Evolutionary conservation across 1,284 basidiomycete species (phyloP).

Genomic region (Naganishia sp.): DNA sequence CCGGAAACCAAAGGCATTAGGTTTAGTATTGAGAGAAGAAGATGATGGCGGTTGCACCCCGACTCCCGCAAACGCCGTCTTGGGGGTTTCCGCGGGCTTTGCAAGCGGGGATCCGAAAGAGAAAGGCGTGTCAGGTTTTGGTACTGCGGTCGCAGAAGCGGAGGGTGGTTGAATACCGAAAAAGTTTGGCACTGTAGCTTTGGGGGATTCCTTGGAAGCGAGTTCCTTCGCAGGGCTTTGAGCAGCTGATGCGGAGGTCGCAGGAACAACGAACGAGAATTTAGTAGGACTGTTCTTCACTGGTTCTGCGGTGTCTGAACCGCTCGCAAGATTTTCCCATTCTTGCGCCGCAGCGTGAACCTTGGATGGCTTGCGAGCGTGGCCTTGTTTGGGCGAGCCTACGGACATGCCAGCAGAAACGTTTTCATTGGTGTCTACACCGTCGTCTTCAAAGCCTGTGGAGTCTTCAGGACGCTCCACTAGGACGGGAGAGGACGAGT

Average conservation of each 20-base stretch:
- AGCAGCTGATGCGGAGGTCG: not conserved
- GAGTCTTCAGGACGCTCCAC: slow-evolving; percentile 14
- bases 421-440: too few relatives aligned
- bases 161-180: slow-evolving; percentile 6
- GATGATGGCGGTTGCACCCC: slow-evolving; percentile 20
- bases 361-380: slow-evolving; percentile 16
- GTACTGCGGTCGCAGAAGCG: not conserved
- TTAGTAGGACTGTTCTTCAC: slow-evolving; percentile 24
- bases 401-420: too few relatives aligned
- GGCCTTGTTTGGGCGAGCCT: slow-evolving; percentile 1
- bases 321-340: slow-evolving; percentile 23
- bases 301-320: slow-evolving; percentile 8
- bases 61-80: slow-evolving; percentile 13
- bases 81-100: not conserved
- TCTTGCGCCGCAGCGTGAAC: slow-evolving; percentile 27
- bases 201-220: not conserved
- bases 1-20: slow-evolving; percentile 24
- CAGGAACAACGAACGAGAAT: slow-evolving; percentile 14
- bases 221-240: not conserved
- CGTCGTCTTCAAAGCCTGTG: too few relatives aligned
- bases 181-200: not conserved
- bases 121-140: slow-evolving; percentile 18
- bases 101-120: not conserved
- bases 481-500: slow-evolving; percentile 11
- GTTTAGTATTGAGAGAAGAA: slow-evolving; percentile 10